Evolutionary conservation across 495 filamentous ascomycete genomes (phyloP).

Genomic region (Penicilliopsis zonata): DNA sequence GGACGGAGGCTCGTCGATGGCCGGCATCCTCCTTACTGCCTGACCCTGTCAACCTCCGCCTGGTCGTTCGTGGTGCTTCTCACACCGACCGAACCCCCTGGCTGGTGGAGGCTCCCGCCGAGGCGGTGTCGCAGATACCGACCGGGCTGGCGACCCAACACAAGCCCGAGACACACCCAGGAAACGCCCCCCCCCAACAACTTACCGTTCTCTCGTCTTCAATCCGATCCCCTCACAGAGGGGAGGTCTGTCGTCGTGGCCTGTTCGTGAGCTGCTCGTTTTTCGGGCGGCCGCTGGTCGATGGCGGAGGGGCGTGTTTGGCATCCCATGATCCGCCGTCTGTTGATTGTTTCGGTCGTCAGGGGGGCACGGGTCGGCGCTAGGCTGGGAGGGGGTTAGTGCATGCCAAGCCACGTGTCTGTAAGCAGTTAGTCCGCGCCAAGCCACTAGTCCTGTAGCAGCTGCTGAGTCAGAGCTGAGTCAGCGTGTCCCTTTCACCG

Average conservation of each 20-base stretch:
- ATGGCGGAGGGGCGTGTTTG: background rate
- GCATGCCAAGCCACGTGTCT: no score
- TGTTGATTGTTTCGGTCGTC: conserved; percentile 1
- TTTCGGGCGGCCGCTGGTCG: background rate
- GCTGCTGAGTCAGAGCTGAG: background rate
- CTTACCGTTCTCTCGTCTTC: conserved; percentile 1
- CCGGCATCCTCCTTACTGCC: conserved; percentile 33
- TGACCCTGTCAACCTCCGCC: background rate
- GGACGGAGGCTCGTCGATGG: conserved; percentile 53
- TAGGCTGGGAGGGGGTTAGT: background rate
- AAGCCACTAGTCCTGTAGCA: background rate
- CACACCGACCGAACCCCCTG: no score
- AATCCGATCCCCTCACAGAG: conserved; percentile 1
- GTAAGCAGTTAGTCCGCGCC: no score
- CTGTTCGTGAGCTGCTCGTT: no score
- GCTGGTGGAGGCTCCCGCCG: conserved; percentile 20
- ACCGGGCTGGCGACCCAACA: no score
- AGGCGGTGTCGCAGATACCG: conserved; percentile 30
- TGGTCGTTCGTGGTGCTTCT: background rate
- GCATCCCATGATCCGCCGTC: background rate
- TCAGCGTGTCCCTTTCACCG: no score
- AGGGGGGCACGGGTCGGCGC: background rate
- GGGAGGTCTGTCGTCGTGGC: conserved; percentile 1
- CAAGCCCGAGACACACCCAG: no score
- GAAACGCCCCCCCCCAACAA: background rate